Evolutionary conservation across 768 basidiomycete genomes (phyloP).

Genomic region (Rickenella mellea): DNA sequence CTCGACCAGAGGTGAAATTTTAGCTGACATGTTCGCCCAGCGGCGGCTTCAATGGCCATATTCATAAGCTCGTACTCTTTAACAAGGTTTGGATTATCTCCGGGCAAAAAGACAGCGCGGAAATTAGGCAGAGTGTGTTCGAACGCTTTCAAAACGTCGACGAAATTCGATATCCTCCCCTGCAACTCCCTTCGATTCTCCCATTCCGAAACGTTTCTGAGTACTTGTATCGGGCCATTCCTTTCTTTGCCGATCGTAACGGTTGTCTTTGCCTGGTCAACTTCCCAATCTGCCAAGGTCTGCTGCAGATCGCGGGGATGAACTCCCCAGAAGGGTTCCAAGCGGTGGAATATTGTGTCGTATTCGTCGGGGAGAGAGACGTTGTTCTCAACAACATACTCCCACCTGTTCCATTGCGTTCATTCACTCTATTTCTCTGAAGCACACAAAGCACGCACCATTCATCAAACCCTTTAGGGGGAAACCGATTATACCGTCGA

Average conservation of each 20-base stretch:
- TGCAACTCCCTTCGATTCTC: neutral
- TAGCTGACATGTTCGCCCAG: conserved; percentile 20
- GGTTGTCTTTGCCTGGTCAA: conserved; percentile 11
- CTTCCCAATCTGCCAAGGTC: conserved; percentile 20
- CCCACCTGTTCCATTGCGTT: conserved; percentile 26
- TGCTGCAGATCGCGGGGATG: conserved; percentile 21
- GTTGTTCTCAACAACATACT: conserved; percentile 32
- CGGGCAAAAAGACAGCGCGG: conserved; percentile 34
- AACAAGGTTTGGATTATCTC: conserved; percentile 31
- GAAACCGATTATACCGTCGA: conserved; percentile 24
- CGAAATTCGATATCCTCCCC: neutral
- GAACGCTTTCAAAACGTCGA: conserved; percentile 26
- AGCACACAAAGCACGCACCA: conserved; percentile 70
- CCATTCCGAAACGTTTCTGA: neutral
- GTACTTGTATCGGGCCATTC: neutral
- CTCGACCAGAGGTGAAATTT: neutral
- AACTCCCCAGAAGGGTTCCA: conserved; percentile 36
- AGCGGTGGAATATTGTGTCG: conserved; percentile 35
- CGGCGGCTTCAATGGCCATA: conserved; percentile 24
- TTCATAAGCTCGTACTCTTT: conserved; percentile 24
- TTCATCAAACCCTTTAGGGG: conserved; percentile 35
- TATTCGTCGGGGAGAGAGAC: conserved; percentile 47
- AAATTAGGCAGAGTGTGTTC: conserved; percentile 34
- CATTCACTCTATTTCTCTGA: neutral
- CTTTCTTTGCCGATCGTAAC: neutral